Evolutionary conservation across 164 flowering plant species (phyloP), one percentile per base, ranked within the genome.

Genomic region (Liquidambar formosana): DNA sequence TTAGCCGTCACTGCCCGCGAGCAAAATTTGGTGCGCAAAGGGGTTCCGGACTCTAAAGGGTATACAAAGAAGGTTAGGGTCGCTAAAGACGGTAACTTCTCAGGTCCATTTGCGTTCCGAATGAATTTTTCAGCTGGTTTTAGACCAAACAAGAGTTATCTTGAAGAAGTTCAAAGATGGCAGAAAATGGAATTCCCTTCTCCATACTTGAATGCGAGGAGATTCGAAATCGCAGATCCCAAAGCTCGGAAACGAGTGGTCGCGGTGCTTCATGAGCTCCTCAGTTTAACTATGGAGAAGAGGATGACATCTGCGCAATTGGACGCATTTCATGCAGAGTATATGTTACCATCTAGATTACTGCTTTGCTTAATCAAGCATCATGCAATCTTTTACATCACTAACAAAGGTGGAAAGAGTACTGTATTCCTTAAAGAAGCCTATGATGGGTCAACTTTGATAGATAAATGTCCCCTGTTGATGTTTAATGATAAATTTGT

Each of bases 341-440:
- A 68, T 72, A 76, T 81, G 63, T 76, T 95, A 57, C 99, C 99
- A 18, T 75, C 86, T 74, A 88, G 77, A 65, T 76, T 93, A 58
- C 63, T 95, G 75, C 88, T 90, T 63, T 93, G 96, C 76, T 78
- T 95, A 77, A 84, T 93, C 27, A 95, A 87, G 85, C 89, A 91
- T 78, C 97, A 89, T 61, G 97, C 95, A 5, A 85, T 95, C 4
- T 95, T 91, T 82, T 95, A 95, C 78, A 78, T 95, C 28, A 95
- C 99, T 1, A 93, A 93, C 73, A 95, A 90, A 81, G 98, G 97
- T 43, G 86, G 76, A 25, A 81, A 72, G 65, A 81, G 98, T 71
- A 95, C 97, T 21, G 97, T 95, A 18, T 81, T 95, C 59, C 89
- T 93, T n/a, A 93, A 95, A 73, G 99, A 95, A 75, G 91, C 91